Evolutionary conservation across 163 green algal species (phyloP), one percentile per base, ranked within the genome.

Genomic region (Coccomyxa subellipsoidea): DNA sequence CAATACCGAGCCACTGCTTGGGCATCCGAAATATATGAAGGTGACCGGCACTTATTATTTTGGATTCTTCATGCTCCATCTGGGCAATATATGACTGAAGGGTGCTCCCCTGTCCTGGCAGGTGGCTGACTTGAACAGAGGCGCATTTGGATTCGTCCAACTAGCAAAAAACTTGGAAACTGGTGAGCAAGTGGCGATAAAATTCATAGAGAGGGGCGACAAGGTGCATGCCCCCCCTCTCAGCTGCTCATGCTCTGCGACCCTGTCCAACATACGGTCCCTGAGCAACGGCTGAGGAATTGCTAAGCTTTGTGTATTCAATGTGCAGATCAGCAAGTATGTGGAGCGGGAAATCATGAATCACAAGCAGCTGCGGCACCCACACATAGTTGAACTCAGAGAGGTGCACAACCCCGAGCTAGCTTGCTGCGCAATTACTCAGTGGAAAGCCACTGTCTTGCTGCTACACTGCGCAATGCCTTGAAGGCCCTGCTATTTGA

Each of bases 151-250:
- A 40, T 84, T 88, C 69, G 84, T 87, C 27, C 47, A 76, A 18
- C 77, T 81, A 15, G 77, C 77, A 38, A 32, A 47, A 34, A 40
- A 81, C 29, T 47, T 53, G n/a, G 23, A 59, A 18, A 82, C 80
- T 36, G 47, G 59, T 18, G 83, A 84, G 77, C 84, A 88, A 32
- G 54, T 87, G n/a, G 87, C 87, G 9, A 85, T 88, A 47, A 91
- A 91, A 32, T 73, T 73, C 7, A 73, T 73, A 73, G 66, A 73
- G 27, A 32, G 66, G 29, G 66, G 66, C 32, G 66, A 73, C 21
- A 73, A 73, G 66, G 66, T 73, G 66, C 47, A 59, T 18, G 47
- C 47, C 47, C 47, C 23, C 15, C 47, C 47, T 18, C 47, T 59
- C 47, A 59, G 3, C 23, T 59, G 47, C 23, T 7, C 15, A 59